Base-by-base conservation (phyloP, 495 filamentous ascomycete genomes). In the Elasticomyces elasticus region DNA sequence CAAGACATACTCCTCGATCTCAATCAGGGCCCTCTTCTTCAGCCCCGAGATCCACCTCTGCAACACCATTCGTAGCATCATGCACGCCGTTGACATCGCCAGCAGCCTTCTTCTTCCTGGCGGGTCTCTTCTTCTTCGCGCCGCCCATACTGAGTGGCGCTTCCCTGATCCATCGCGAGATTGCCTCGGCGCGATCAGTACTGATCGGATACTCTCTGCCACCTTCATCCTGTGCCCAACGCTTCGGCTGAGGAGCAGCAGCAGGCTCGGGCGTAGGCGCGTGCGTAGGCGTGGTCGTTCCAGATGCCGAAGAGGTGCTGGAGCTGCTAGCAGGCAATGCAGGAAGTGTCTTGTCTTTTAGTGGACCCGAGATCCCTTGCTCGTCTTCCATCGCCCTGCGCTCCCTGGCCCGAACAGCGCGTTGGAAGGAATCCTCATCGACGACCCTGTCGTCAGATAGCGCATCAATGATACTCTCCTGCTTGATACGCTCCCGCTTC, bases 91-190 rank as follows among this genome's bases (percentile, higher is more conserved):
- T 28, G 19, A n/a, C 44, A 25, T 4, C 41, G 5, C 20, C 35
- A 33, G 10, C 50, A 19, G 54, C 30, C 48, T 54, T 59, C 60
- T 64, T 68, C 58, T 55, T 62, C 40, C 57, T 58, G 11, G 56
- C 49, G 3, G 58, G 38, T 20, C 42, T 46, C 49, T 44, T 56
- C 38, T 56, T 65, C 62, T 55, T 67, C 57, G 44, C 50, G 51
- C 33, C 58, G 10, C 55, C 60, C 30, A 62, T 52, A 9, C 48
- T 52, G 20, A 64, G 30, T 49, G 80, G 80, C n/a, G 77, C 82
- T 53, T 84, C 82, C 25, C 69, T 71, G 43, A 89, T 76, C 85
- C 85, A 89, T 23, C 79, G 70, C 3, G 80, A 76, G 45, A 89
- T 74, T 30, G 76, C 77, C 38, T 77, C 73, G 0, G 85, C 85